These are phyloP conservation scores for Saprolegnia diclina DNA, from an alignment of 352 stramenopile genomes.

Conservation along the genomic window DNA sequence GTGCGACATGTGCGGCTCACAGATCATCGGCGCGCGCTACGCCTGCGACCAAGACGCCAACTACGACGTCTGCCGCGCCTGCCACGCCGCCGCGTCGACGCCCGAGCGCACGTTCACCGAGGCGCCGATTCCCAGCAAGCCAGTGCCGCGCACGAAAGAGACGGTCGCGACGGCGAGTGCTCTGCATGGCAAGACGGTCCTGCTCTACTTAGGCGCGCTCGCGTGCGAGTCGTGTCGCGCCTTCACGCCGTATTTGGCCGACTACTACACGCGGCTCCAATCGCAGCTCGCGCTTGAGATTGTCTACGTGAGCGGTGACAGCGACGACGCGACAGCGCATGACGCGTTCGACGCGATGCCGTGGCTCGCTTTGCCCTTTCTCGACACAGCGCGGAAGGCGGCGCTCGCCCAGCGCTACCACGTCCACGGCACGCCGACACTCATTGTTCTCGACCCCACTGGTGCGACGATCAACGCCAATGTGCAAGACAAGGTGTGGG, in stretches of 20 bases:
- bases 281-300: slow-evolving; percentile 86
- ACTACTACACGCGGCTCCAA: slow-evolving; percentile 84
- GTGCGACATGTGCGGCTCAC: background rate
- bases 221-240: slow-evolving; percentile 91
- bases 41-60: background rate
- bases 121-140: background rate
- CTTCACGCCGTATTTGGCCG: slow-evolving; percentile 91
- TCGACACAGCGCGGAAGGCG: slow-evolving; percentile 62
- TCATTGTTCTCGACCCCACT: slow-evolving; percentile 85
- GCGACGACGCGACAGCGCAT: slow-evolving; percentile 59
- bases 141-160: background rate
- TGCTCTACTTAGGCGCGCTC: slow-evolving; percentile 94
- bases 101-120: background rate
- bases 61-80: slow-evolving; percentile 2
- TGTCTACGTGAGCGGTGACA: slow-evolving; percentile 85
- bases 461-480: slow-evolving; percentile 72
- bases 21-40: background rate
- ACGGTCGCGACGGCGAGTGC: background rate
- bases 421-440: slow-evolving; percentile 85
- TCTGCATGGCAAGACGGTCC: slow-evolving; percentile 67
- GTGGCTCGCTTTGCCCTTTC: slow-evolving; percentile 91
- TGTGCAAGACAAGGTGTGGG: slow-evolving; percentile 63
- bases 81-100: background rate
- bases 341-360: slow-evolving; percentile 90
- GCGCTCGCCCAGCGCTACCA: slow-evolving; percentile 73